These are phyloP conservation scores for Mediolabrus comicus DNA, from an alignment of 108 stramenopile species.

Conservation along the genomic window DNA sequence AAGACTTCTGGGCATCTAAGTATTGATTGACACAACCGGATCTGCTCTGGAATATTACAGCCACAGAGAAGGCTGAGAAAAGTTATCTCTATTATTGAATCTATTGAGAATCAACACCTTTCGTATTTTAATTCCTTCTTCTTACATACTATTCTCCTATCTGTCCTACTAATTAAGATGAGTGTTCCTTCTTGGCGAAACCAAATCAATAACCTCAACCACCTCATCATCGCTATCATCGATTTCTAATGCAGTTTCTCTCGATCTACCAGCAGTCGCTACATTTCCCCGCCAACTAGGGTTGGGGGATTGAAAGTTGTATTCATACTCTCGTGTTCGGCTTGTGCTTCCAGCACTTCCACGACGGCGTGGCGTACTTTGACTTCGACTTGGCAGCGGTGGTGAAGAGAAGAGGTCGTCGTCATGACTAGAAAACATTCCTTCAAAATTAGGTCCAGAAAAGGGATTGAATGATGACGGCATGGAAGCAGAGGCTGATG, in stretches of 20 bases:
- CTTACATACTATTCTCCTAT: too few species aligned
- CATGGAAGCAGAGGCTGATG: neutral
- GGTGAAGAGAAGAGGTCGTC: neutral
- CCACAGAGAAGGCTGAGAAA: too few species aligned
- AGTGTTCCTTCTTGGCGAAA: neutral
- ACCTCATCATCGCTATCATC: slow-evolving; percentile 37
- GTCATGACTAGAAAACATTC: neutral
- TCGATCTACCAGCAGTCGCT: slow-evolving; percentile 23
- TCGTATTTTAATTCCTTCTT: too few species aligned
- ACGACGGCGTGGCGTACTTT: neutral
- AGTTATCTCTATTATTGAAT: too few species aligned
- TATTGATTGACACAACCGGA: too few species aligned
- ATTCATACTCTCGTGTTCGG: neutral
- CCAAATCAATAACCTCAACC: slow-evolving; percentile 32
- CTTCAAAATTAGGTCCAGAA: neutral
- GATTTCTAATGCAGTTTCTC: slow-evolving; percentile 45
- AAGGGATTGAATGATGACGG: neutral
- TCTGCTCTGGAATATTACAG: too few species aligned
- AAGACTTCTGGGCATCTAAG: too few species aligned
- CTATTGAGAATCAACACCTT: too few species aligned
- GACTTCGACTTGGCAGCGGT: neutral
- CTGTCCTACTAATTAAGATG: too few species aligned
- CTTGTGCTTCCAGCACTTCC: neutral
- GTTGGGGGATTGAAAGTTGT: too few species aligned
- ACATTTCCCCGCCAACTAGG: too few species aligned